A percentile compares a stretch with the other conserved stretches of the same genome.
Conservation (phyloP, 441 rosid genomes). For the Flueggea neowawraea region DNA sequence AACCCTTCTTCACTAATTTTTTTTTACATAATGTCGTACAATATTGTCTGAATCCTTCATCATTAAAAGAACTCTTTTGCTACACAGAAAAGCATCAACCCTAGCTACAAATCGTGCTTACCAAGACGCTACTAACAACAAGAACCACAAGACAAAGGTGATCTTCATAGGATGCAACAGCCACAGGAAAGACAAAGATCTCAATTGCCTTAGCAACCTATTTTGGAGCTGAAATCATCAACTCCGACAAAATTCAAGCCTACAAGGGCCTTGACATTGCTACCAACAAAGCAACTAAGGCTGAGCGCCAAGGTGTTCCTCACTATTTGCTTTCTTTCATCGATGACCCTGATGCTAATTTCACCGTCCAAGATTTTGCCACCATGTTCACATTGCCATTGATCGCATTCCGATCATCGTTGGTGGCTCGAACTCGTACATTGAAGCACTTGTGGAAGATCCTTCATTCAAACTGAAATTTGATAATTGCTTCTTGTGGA, state of each 20-base stretch:
- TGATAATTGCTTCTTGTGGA: slow-evolving; percentile 31
- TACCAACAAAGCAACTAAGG: slow-evolving; percentile 18
- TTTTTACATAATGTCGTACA: no score
- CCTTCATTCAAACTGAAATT: background rate
- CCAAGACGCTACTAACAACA: no score
- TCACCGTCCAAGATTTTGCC: slow-evolving; percentile 18
- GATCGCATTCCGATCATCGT: slow-evolving; percentile 19
- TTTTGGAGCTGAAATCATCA: slow-evolving; percentile 25
- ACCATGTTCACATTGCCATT: slow-evolving; percentile 2
- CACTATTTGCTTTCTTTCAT: slow-evolving; percentile 25
- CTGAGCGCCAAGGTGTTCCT: slow-evolving; percentile 15
- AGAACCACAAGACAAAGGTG: background rate
- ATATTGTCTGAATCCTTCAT: no score
- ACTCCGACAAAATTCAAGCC: slow-evolving; percentile 35
- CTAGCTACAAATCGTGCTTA: no score
- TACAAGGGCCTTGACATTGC: slow-evolving; percentile 28
- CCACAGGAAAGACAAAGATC: slow-evolving; percentile 31
- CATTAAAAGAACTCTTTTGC: no score
- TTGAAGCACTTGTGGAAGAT: slow-evolving; percentile 22
- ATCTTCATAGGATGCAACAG: slow-evolving; percentile 32
- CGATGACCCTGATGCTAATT: slow-evolving; percentile 18
- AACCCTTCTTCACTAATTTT: no score
- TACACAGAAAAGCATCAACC: no score
- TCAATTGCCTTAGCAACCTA: slow-evolving; percentile 23
- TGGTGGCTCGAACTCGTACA: slow-evolving; percentile 31